These are phyloP conservation scores for Ustilago bromivora DNA, from an alignment of 1,284 basidiomycete genomes.

Conservation along the genomic window DNA sequence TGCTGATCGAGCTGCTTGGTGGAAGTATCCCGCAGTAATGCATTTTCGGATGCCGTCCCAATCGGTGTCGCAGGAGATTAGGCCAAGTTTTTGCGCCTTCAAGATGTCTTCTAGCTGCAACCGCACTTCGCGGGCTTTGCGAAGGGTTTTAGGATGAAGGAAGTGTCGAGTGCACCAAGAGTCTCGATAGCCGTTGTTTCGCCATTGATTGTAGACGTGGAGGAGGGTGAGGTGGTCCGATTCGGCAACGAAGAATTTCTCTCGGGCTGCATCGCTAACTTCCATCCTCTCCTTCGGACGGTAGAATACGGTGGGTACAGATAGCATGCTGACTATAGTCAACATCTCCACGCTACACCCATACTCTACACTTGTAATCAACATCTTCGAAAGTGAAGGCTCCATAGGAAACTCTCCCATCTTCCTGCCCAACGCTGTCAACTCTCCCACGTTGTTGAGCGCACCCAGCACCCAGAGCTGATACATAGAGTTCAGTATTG, in stretches of 20 bases:
- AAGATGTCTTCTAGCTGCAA: conserved; percentile 97
- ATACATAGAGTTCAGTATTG: conserved; percentile 88
- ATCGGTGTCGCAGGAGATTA: conserved; percentile 90
- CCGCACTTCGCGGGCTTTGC: conserved; percentile 96
- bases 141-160: conserved; percentile 91
- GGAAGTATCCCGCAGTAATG: conserved; percentile 98
- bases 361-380: conserved; percentile 93
- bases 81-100: conserved; percentile 94
- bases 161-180: conserved; percentile 96
- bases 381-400: conserved; percentile 97
- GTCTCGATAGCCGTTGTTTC: conserved; percentile 88
- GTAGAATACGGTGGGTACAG: conserved; percentile 92
- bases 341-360: conserved; percentile 94
- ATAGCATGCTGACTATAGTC: conserved; percentile 98
- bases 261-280: conserved; percentile 93
- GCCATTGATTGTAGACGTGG: conserved; percentile 98
- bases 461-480: conserved; percentile 99
- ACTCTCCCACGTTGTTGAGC: conserved; percentile 94
- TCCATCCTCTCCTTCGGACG: conserved; percentile 94
- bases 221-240: conserved; percentile 95
- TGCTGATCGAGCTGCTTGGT: conserved; percentile 96
- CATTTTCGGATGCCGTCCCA: conserved; percentile 97
- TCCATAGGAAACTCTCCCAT: conserved; percentile 89
- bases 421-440: conserved; percentile 90
- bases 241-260: conserved; percentile 98